These are phyloP conservation scores for Chenopodium suecicum DNA, from an alignment of 148 eudicot genomes.

Conservation along the genomic window DNA sequence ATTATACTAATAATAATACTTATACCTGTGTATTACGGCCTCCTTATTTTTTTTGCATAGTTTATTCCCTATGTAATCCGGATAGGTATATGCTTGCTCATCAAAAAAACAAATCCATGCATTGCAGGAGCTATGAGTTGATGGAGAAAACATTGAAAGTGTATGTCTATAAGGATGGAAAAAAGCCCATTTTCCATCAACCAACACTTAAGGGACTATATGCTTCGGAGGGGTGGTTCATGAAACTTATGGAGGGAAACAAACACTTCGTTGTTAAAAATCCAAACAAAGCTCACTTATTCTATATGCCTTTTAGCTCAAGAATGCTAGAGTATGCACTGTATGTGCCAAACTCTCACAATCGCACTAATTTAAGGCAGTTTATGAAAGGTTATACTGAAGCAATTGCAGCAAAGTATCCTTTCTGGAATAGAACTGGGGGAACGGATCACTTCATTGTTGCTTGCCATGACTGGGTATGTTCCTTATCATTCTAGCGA, in stretches of 20 bases:
- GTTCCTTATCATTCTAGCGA: slow-evolving; percentile 1
- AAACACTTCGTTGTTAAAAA: slow-evolving; percentile 59
- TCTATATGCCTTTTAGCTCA: slow-evolving; percentile 89
- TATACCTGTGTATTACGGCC: too few relatives aligned
- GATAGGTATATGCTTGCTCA: not conserved
- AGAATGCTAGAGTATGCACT: slow-evolving; percentile 57
- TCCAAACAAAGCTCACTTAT: slow-evolving; percentile 75
- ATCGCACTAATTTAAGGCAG: slow-evolving; percentile 52
- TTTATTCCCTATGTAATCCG: not conserved
- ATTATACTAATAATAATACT: not conserved
- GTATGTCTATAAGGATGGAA: slow-evolving; percentile 78
- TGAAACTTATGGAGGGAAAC: slow-evolving; percentile 87
- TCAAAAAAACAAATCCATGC: slow-evolving; percentile 1
- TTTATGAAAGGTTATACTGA: slow-evolving; percentile 62
- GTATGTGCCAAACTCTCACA: slow-evolving; percentile 62
- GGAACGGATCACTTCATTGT: slow-evolving; percentile 90
- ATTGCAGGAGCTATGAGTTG: slow-evolving; percentile 85
- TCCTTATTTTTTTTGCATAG: not conserved
- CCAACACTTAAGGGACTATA: slow-evolving; percentile 85
- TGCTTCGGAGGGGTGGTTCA: slow-evolving; percentile 98
- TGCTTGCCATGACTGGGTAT: slow-evolving; percentile 98
- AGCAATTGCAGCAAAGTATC: slow-evolving; percentile 65
- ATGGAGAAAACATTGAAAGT: slow-evolving; percentile 78
- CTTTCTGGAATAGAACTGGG: slow-evolving; percentile 85
- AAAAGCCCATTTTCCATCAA: slow-evolving; percentile 84